Conservation (phyloP, 129 eudicot species). For the Chrysanthemum lavandulifolium region DNA sequence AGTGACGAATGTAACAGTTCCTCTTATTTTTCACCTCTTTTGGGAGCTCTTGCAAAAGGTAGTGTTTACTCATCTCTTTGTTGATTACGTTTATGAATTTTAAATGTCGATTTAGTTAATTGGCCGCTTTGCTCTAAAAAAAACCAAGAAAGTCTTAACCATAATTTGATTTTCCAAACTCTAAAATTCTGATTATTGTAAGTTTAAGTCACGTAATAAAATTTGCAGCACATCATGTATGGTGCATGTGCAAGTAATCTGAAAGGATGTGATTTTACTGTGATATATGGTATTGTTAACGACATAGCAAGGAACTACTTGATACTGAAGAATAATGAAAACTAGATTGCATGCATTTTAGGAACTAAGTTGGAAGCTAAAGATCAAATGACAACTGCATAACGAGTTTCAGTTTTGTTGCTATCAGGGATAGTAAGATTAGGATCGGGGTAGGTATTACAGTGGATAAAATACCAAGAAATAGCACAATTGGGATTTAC, state of each 20-base stretch:
- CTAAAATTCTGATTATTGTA: neutral
- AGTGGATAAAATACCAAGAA: neutral
- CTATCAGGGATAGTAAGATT: neutral
- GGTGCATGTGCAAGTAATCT: too few species aligned
- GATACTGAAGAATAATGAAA: neutral
- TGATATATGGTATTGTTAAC: neutral
- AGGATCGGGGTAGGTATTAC: neutral
- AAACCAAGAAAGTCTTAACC: neutral
- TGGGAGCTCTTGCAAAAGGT: conserved; percentile 81
- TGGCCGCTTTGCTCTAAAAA: neutral
- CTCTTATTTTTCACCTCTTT: conserved; percentile 58
- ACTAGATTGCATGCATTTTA: neutral
- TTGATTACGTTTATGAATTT: conserved; percentile 9
- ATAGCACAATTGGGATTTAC: neutral
- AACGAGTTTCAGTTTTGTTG: neutral
- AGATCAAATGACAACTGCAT: neutral
- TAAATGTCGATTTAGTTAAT: neutral
- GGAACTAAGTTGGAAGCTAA: conserved; percentile 4
- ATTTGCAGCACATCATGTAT: too few species aligned
- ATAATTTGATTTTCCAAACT: neutral
- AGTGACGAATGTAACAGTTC: conserved; percentile 40
- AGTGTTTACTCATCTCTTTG: conserved; percentile 20
- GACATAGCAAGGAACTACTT: neutral
- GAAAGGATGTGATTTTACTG: neutral
- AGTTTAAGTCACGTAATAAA: too few species aligned